These are phyloP conservation scores for Ziziphus jujuba DNA, from an alignment of 306 rosid genomes.

Conservation along the genomic window DNA sequence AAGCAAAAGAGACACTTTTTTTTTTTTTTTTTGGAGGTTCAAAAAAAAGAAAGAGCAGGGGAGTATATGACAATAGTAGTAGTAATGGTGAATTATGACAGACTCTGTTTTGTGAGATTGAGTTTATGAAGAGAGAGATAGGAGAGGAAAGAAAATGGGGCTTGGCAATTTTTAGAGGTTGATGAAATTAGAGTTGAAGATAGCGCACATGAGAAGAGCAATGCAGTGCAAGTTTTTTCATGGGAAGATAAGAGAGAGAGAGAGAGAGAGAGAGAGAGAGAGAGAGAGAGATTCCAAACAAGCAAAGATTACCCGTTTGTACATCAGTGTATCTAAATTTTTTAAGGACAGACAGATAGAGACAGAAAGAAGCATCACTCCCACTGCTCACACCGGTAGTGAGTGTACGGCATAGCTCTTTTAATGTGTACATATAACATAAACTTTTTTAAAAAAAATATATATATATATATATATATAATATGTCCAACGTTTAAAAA, in stretches of 20 bases:
- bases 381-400: too few relatives aligned
- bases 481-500: too few relatives aligned
- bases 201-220: slow-evolving; percentile 37
- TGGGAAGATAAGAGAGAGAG: slow-evolving; percentile 24
- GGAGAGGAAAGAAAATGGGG: slow-evolving; percentile 18
- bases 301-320: too few relatives aligned
- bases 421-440: too few relatives aligned
- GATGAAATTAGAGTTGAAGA: slow-evolving; percentile 44
- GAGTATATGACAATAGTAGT: background rate
- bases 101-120: slow-evolving; percentile 12
- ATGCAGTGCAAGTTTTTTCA: slow-evolving; percentile 30
- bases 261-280: slow-evolving; percentile 17
- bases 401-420: background rate
- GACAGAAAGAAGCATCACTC: slow-evolving; percentile 13
- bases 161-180: slow-evolving; percentile 43
- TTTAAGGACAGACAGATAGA: slow-evolving; percentile 1
- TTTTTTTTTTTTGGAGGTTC: background rate
- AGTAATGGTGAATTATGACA: slow-evolving; percentile 6
- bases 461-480: too few relatives aligned
- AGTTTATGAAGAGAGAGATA: slow-evolving; percentile 24
- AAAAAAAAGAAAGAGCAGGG: slow-evolving; percentile 24
- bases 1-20: slow-evolving; percentile 27
- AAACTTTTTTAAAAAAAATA: too few relatives aligned
- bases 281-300: background rate
- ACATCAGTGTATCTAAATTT: background rate